Evolutionary conservation across 257 asterid species (phyloP).

Genomic region (Eustoma russellianum): DNA sequence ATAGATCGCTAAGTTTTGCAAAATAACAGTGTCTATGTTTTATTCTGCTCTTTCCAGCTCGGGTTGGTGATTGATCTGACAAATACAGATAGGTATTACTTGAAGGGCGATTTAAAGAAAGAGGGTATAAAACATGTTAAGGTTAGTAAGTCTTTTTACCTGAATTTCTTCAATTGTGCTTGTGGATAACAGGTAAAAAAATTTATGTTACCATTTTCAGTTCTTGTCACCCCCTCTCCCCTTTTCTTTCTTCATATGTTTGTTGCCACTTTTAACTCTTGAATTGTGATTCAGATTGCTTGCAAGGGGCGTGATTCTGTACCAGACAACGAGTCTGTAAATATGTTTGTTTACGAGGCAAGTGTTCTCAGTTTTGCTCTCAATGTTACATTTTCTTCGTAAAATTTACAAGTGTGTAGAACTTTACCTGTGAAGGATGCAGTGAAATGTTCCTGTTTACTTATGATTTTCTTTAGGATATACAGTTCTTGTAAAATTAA

Average conservation of each 20-base stretch:
- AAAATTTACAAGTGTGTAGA: too few relatives aligned
- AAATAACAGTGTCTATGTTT: too few relatives aligned
- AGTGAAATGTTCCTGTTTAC: too few relatives aligned
- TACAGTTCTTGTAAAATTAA: background rate
- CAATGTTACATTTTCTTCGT: too few relatives aligned
- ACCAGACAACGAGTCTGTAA: constrained; percentile 87
- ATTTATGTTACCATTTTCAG: background rate
- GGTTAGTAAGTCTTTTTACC: constrained; percentile 32
- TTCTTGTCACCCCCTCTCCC: background rate
- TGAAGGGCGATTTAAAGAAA: constrained; percentile 52
- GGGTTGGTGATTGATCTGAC: constrained; percentile 98
- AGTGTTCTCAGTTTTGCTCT: background rate
- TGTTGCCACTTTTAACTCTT: constrained; percentile 1
- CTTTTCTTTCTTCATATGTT: background rate
- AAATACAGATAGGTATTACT: constrained; percentile 80
- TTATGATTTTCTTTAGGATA: too few relatives aligned
- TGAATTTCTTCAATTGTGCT: background rate
- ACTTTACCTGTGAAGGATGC: too few relatives aligned
- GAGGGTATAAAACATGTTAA: constrained; percentile 90
- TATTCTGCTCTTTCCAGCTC: constrained; percentile 42
- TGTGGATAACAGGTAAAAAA: background rate
- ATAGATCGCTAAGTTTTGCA: too few relatives aligned
- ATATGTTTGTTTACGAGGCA: constrained; percentile 85
- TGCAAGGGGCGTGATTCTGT: constrained; percentile 99
- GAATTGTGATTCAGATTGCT: constrained; percentile 46